phyloP scores from a whole-genome alignment of 2,329 filamentous ascomycete species.

The Graphiopsis chlorocephala region DNA sequence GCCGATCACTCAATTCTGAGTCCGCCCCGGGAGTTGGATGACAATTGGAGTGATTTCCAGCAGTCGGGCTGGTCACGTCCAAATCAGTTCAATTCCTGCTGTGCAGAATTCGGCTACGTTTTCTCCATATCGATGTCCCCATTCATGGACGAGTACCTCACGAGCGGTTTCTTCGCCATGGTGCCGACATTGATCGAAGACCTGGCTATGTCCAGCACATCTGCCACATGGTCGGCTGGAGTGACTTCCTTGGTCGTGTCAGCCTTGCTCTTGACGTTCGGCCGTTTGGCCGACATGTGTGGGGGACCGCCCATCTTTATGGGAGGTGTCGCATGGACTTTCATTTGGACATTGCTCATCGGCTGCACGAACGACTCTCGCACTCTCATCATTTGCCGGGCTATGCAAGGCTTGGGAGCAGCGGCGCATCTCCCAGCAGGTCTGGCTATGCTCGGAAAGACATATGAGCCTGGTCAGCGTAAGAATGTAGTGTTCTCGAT shows the following conservation, averaged over 20 bases:
- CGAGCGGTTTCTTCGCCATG: conserved; percentile 70
- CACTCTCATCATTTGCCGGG: conserved; percentile 36
- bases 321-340: conserved; percentile 51
- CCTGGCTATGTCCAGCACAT: conserved; percentile 65
- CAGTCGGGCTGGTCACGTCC: too few species aligned
- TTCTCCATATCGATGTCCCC: conserved; percentile 45
- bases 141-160: conserved; percentile 61
- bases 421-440: conserved; percentile 36
- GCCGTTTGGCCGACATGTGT: conserved; percentile 53
- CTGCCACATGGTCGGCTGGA: conserved; percentile 54
- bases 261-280: conserved; percentile 49
- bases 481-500: conserved; percentile 38
- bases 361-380: conserved; percentile 33
- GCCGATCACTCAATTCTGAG: too few species aligned
- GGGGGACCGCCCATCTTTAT: conserved; percentile 62
- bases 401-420: conserved; percentile 37
- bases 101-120: conserved; percentile 60
- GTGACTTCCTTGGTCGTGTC: conserved; percentile 51
- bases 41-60: too few species aligned
- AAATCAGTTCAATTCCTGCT: conserved; percentile 24
- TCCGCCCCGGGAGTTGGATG: too few species aligned
- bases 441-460: conserved; percentile 33
- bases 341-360: conserved; percentile 32
- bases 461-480: conserved; percentile 36
- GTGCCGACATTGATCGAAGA: conserved; percentile 62